Evolutionary conservation across 2,329 filamentous ascomycete genomes (phyloP).

Genomic region (Truncatella angustata): DNA sequence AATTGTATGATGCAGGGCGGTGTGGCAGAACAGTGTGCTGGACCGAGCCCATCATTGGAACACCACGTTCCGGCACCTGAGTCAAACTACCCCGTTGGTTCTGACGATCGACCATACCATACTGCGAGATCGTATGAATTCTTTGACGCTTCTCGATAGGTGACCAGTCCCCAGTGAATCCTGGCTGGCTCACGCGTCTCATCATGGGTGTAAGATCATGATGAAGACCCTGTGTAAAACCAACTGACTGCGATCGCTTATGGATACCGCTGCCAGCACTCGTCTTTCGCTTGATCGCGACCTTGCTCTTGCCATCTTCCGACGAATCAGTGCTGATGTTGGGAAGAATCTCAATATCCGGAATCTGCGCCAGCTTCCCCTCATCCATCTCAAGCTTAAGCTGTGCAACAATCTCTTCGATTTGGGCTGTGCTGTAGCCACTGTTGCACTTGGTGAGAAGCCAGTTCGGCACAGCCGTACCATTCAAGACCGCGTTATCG

Average conservation of each 20-base stretch:
- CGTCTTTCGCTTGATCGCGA: constrained; percentile 24
- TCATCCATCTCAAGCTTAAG: constrained; percentile 44
- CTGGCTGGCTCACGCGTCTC: constrained; percentile 26
- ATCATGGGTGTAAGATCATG: constrained; percentile 20
- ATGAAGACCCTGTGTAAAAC: constrained; percentile 15
- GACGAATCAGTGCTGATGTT: constrained; percentile 43
- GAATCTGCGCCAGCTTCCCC: constrained; percentile 43
- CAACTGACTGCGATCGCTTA: constrained; percentile 35
- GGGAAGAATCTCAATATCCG: constrained; percentile 59
- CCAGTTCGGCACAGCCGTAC: constrained; percentile 48
- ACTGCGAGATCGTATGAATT: constrained; percentile 18
- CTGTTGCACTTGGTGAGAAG: constrained; percentile 43
- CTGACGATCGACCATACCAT: constrained; percentile 17
- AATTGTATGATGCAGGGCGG: constrained; percentile 22
- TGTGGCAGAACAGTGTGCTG: constrained; percentile 21
- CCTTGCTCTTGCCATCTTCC: constrained; percentile 25
- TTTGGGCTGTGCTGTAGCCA: constrained; percentile 46
- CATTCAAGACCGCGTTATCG: constrained; percentile 30
- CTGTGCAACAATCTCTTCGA: constrained; percentile 44
- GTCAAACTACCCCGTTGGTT: constrained; percentile 6
- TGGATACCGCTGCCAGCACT: constrained; percentile 17
- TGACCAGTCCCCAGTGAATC: constrained; percentile 12
- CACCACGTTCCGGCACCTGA: constrained; percentile 13
- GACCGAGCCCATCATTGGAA: constrained; percentile 20
- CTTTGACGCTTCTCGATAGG: constrained; percentile 29